Evolutionary conservation across 1,284 basidiomycete genomes (phyloP).

Genomic region (Sanghuangporus weigelae): DNA sequence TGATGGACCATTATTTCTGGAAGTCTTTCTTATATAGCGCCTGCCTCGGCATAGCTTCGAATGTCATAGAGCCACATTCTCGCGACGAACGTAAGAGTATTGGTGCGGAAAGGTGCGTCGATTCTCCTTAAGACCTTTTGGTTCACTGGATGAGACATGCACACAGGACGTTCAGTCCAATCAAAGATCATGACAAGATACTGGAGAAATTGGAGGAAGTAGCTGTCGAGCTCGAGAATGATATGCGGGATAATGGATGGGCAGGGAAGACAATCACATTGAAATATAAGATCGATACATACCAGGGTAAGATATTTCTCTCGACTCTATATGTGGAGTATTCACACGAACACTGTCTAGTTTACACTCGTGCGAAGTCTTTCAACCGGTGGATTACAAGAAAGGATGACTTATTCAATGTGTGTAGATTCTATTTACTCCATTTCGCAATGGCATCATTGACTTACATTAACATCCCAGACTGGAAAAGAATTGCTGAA

Average conservation of each 20-base stretch:
- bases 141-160: not conserved
- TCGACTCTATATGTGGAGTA: not conserved
- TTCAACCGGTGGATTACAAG: constrained; percentile 33
- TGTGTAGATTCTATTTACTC: constrained; percentile 19
- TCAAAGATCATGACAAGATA: constrained; percentile 62
- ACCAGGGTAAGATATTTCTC: constrained; percentile 8
- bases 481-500: constrained; percentile 39
- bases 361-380: constrained; percentile 39
- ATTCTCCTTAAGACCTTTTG: not conserved
- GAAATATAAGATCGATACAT: constrained; percentile 59
- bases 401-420: constrained; percentile 38
- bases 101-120: constrained; percentile 72
- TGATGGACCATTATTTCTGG: constrained; percentile 85
- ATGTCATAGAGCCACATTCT: constrained; percentile 66
- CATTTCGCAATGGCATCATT: not conserved
- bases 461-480: constrained; percentile 18
- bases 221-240: constrained; percentile 72
- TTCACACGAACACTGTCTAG: not conserved
- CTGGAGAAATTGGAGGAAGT: constrained; percentile 73
- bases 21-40: constrained; percentile 68
- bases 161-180: constrained; percentile 68
- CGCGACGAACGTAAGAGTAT: constrained; percentile 86
- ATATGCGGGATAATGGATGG: constrained; percentile 70
- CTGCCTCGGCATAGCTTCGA: constrained; percentile 82
- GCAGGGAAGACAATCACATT: constrained; percentile 72